Conservation (phyloP, 2,329 filamentous ascomycete genomes). For the Neurospora crassa region DNA sequence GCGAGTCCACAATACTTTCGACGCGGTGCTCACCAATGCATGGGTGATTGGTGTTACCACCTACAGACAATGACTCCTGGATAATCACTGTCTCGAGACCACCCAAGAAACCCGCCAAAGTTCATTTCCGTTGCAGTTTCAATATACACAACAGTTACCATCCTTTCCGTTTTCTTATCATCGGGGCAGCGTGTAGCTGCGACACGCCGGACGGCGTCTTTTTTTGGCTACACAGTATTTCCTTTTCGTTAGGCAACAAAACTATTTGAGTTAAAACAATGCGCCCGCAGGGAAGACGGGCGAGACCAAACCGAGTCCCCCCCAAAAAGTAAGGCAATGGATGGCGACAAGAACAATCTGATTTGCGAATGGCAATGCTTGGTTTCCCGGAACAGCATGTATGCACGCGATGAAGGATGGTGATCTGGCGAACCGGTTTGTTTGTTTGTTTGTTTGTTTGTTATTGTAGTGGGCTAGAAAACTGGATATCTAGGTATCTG, state of each 20-base stretch:
- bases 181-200: background rate
- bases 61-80: background rate
- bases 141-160: background rate
- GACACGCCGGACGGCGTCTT: background rate
- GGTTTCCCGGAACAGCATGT: background rate
- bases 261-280: background rate
- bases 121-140: background rate
- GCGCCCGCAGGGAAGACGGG: background rate
- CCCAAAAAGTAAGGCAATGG: background rate
- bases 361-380: background rate
- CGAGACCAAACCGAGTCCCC: background rate
- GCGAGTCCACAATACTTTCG: background rate
- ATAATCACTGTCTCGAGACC: background rate
- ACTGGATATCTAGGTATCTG: background rate
- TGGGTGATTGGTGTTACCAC: background rate
- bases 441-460: background rate
- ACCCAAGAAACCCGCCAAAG: background rate
- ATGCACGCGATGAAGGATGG: background rate
- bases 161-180: background rate
- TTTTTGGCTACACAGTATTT: background rate
- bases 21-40: background rate
- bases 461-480: background rate
- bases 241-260: background rate
- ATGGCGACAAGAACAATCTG: background rate
- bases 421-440: background rate